Evolutionary conservation across 2,329 filamentous ascomycete genomes (phyloP).

Genomic region (Sphaerostilbella broomeana): DNA sequence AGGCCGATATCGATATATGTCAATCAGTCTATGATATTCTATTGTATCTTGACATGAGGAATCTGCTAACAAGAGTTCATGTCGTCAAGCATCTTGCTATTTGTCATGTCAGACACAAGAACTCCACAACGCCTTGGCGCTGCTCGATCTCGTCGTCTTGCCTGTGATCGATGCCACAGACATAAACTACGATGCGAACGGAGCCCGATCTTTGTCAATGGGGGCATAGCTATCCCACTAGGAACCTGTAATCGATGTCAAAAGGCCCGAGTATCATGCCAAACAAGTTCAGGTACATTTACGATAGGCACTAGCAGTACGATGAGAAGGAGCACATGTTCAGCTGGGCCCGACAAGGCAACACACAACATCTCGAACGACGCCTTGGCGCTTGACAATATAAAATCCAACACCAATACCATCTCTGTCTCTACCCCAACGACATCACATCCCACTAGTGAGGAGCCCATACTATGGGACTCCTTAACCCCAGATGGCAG

Average conservation of each 20-base stretch:
- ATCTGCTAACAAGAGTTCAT: too few species aligned
- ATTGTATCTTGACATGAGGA: too few species aligned
- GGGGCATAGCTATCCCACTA: neutral
- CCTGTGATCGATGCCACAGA: constrained; percentile 1
- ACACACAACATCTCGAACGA: neutral
- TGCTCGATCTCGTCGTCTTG: neutral
- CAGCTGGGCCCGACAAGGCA: neutral
- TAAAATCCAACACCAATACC: neutral
- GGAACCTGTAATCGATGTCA: neutral
- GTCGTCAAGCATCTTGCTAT: too few species aligned
- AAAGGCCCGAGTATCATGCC: neutral
- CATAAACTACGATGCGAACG: neutral
- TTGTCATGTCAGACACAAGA: too few species aligned
- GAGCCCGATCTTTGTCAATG: neutral
- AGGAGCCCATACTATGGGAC: neutral
- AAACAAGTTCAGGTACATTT: neutral
- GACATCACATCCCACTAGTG: neutral
- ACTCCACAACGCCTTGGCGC: too few species aligned
- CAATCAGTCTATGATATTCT: too few species aligned
- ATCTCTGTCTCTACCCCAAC: neutral
- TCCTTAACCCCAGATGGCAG: neutral
- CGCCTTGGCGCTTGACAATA: too few species aligned
- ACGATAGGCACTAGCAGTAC: neutral
- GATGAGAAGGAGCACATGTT: neutral
- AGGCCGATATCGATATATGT: too few species aligned